Conservation (phyloP, 208 protist species). For the Crithidia mellificae region DNA sequence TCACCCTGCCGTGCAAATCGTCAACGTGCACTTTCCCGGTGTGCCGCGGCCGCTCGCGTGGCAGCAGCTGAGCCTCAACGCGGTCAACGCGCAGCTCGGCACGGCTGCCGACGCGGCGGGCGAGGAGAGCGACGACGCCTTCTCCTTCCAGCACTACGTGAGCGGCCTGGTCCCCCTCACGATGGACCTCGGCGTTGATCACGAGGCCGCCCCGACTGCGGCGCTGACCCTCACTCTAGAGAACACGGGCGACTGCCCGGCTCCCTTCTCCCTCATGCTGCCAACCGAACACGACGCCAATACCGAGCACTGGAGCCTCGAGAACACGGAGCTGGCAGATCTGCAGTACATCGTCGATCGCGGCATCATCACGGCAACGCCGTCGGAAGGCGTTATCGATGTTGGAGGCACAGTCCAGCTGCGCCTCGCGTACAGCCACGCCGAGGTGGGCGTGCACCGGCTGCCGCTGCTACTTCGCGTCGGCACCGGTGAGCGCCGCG, state of each 20-base stretch:
- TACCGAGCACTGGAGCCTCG: conserved; percentile 85
- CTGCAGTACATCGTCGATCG: conserved; percentile 76
- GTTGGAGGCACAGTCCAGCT: conserved; percentile 61
- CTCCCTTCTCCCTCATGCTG: conserved; percentile 72
- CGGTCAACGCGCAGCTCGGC: conserved; percentile 73
- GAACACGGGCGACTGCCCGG: conserved; percentile 78
- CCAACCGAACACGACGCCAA: conserved; percentile 87
- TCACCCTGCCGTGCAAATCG: conserved; percentile 79
- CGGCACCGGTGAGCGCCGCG: conserved; percentile 53
- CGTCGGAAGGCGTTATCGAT: conserved; percentile 56
- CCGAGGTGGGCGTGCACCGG: conserved; percentile 64
- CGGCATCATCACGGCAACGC: conserved; percentile 65
- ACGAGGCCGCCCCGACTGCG: conserved; percentile 30
- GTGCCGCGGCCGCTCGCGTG: conserved; percentile 42
- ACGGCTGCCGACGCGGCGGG: conserved; percentile 45
- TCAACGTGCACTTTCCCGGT: conserved; percentile 63
- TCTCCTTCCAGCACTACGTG: conserved; percentile 84
- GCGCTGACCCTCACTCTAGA: conserved; percentile 58
- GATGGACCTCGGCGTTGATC: conserved; percentile 79
- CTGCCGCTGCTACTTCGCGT: conserved; percentile 84
- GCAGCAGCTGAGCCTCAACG: conserved; percentile 77
- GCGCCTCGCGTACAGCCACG: conserved; percentile 70
- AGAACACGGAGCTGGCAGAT: conserved; percentile 70
- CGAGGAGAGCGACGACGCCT: conserved; percentile 45
- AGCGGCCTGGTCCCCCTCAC: conserved; percentile 63